Evolutionary conservation across 2,329 filamentous ascomycete genomes (phyloP).

Genomic region (Aspergillus candidus): DNA sequence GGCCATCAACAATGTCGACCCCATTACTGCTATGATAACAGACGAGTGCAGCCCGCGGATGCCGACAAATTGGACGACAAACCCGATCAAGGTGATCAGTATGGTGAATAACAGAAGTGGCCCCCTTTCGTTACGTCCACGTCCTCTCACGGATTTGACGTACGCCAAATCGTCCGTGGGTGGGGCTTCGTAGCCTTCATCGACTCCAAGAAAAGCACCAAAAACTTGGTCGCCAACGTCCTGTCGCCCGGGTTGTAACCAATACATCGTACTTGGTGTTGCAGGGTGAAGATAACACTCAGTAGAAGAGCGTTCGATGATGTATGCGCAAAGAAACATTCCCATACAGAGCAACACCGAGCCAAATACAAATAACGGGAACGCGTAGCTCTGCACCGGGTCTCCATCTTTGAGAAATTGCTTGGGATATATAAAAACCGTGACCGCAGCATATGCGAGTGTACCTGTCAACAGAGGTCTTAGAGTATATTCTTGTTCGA

Average conservation of each 20-base stretch:
- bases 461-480: conserved; percentile 13
- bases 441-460: conserved; percentile 24
- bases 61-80: conserved; percentile 36
- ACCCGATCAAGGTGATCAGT: conserved; percentile 26
- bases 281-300: conserved; percentile 20
- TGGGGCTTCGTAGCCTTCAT: conserved; percentile 14
- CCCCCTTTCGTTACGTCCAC: conserved; percentile 8
- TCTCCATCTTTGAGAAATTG: conserved; percentile 22
- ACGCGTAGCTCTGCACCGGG: conserved; percentile 24
- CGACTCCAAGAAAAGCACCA: conserved; percentile 29
- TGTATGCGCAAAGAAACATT: conserved; percentile 30
- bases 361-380: conserved; percentile 30
- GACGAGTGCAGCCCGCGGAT: conserved; percentile 33
- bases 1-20: conserved; percentile 33
- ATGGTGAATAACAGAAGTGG: conserved; percentile 20
- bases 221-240: conserved; percentile 35
- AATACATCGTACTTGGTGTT: conserved; percentile 28
- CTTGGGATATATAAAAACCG: conserved; percentile 22
- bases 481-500: neutral
- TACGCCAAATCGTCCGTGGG: conserved; percentile 16
- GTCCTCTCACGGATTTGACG: conserved; percentile 23
- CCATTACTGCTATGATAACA: conserved; percentile 31
- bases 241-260: conserved; percentile 36
- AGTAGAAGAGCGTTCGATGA: conserved; percentile 29
- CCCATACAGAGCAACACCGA: conserved; percentile 28